Percentiles rank a stretch among this genome's conserved stretches.
phyloP scores from a whole-genome alignment of 371 early-diverging fungal genomes.

The Encephalitozoon intestinalis region DNA sequence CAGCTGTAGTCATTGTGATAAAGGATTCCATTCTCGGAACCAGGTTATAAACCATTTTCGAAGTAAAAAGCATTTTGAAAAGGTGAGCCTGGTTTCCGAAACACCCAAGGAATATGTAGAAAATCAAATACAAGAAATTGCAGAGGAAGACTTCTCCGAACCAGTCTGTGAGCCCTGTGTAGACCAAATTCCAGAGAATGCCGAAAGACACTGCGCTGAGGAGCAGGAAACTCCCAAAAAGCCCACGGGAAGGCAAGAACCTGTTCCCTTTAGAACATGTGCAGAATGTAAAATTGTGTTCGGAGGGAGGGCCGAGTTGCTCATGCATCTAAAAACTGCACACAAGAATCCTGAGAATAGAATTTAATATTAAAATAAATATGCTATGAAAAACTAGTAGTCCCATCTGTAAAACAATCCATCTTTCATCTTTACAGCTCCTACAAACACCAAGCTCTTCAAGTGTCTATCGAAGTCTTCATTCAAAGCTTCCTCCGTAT shows the following conservation, averaged over 20 bases:
- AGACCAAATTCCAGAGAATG: background rate
- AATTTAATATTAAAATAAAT: background rate
- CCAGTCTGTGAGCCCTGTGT: background rate
- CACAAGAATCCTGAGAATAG: background rate
- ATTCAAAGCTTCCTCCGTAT: background rate
- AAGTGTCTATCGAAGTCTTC: background rate
- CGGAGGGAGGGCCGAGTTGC: background rate
- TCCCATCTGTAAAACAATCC: background rate
- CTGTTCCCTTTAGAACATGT: conserved; percentile 26
- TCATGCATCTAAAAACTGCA: conserved; percentile 3
- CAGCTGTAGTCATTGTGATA: conserved; percentile 7
- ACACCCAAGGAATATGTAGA: background rate
- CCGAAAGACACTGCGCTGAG: background rate
- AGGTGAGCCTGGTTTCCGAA: background rate
- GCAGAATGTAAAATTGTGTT: conserved; percentile 4
- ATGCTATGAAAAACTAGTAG: background rate
- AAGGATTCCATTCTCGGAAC: background rate
- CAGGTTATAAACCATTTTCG: conserved; percentile 2
- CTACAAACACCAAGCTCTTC: background rate
- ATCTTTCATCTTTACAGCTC: background rate
- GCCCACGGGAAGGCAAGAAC: background rate
- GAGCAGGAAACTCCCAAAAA: background rate
- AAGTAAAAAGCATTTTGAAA: conserved; percentile 16
- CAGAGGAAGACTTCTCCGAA: background rate
- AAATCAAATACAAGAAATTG: background rate